These are phyloP conservation scores for Ophiostoma tasmaniense DNA, from an alignment of 2,329 filamentous ascomycete genomes.

Conservation along the genomic window DNA sequence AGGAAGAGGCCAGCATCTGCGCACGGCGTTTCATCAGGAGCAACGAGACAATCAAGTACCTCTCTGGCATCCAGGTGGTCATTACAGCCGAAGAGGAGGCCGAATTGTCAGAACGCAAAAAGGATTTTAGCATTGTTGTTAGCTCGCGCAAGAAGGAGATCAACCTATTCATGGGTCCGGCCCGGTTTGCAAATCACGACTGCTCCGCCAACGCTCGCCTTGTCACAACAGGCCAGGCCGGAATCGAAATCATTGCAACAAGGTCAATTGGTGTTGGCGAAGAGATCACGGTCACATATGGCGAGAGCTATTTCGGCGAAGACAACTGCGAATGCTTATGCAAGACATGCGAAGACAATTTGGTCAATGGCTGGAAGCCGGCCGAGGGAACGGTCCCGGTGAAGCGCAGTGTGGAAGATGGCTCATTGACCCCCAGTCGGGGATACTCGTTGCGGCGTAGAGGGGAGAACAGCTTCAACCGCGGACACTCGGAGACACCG, in stretches of 20 bases:
- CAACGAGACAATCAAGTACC: conserved; percentile 81
- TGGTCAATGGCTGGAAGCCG: conserved; percentile 74
- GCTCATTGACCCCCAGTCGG: conserved; percentile 29
- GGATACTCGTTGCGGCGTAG: conserved; percentile 50
- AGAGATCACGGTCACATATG: conserved; percentile 94
- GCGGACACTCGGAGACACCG: conserved; percentile 43
- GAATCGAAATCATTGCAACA: conserved; percentile 83
- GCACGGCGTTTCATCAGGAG: conserved; percentile 71
- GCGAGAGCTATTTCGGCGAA: conserved; percentile 90
- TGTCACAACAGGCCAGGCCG: conserved; percentile 71
- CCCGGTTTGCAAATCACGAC: conserved; percentile 94
- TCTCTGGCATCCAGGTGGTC: conserved; percentile 82
- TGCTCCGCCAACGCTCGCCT: conserved; percentile 87
- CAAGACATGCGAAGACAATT: conserved; percentile 67
- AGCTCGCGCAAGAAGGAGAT: conserved; percentile 85
- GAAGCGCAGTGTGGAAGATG: conserved; percentile 47
- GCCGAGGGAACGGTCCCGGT: conserved; percentile 40
- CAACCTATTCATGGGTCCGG: conserved; percentile 88
- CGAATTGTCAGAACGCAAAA: conserved; percentile 68
- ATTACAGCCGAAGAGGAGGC: conserved; percentile 89
- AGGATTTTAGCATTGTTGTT: conserved; percentile 95
- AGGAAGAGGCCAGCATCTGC: conserved; percentile 79
- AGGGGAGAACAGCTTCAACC: conserved; percentile 40
- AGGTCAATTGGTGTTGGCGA: conserved; percentile 78
- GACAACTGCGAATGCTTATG: conserved; percentile 95